Percentiles rank a stretch among this genome's conserved stretches.
Evolutionary conservation across 371 early-diverging fungal species (phyloP).

Genomic region (Actinomortierella ambigua): DNA sequence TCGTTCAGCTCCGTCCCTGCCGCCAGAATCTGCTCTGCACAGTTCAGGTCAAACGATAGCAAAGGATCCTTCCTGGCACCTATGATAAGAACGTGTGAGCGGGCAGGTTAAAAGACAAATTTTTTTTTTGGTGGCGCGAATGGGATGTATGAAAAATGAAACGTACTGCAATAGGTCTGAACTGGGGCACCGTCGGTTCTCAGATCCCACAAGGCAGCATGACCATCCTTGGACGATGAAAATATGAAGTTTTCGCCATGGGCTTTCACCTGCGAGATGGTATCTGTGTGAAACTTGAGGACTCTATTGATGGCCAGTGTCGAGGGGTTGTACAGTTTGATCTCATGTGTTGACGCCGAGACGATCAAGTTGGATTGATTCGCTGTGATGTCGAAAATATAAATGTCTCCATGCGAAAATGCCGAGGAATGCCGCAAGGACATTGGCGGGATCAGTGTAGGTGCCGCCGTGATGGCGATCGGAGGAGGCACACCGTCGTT

Average conservation of each 20-base stretch:
- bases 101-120: neutral
- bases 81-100: neutral
- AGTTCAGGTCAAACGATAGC: constrained; percentile 74
- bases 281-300: constrained; percentile 56
- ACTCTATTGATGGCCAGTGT: constrained; percentile 52
- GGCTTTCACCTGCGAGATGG: constrained; percentile 65
- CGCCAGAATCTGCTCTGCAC: constrained; percentile 66
- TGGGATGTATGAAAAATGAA: neutral
- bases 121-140: constrained; percentile 13
- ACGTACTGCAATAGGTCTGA: constrained; percentile 66
- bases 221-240: constrained; percentile 67
- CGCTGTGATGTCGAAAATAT: constrained; percentile 70
- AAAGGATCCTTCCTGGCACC: constrained; percentile 49
- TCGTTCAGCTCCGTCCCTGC: constrained; percentile 73
- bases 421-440: constrained; percentile 37
- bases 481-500: constrained; percentile 39
- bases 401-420: constrained; percentile 58
- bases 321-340: constrained; percentile 68
- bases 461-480: constrained; percentile 50
- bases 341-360: constrained; percentile 68
- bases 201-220: constrained; percentile 75
- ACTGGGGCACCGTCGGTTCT: constrained; percentile 55
- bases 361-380: constrained; percentile 63
- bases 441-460: constrained; percentile 49
- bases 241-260: constrained; percentile 65